Conservation (phyloP, 768 basidiomycete species). For the Amylocystis lapponica region DNA sequence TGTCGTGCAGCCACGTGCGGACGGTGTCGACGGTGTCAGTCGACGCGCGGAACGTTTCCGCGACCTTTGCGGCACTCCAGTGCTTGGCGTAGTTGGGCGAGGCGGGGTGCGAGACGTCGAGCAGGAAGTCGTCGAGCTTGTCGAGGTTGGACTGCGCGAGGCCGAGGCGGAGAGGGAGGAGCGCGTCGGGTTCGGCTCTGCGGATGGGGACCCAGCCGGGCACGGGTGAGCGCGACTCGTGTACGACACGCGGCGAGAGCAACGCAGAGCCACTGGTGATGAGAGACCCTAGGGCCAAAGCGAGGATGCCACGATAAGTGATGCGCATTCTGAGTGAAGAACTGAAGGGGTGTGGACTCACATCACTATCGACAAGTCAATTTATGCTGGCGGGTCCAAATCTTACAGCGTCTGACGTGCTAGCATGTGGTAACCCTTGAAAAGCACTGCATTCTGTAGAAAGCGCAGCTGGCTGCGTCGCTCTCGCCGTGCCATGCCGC, state of each 20-base stretch:
- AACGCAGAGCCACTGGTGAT: no score
- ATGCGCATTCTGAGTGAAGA: no score
- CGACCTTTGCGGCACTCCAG: constrained; percentile 38
- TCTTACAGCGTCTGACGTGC: no score
- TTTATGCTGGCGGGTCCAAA: no score
- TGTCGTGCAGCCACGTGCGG: constrained; percentile 32
- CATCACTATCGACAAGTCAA: no score
- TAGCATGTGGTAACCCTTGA: no score
- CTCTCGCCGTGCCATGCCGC: no score
- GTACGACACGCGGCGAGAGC: background rate
- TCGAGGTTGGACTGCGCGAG: constrained; percentile 41
- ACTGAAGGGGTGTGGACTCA: no score
- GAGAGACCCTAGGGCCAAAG: background rate
- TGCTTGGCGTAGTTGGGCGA: constrained; percentile 47
- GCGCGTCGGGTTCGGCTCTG: constrained; percentile 26
- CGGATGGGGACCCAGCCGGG: constrained; percentile 35
- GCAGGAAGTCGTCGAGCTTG: constrained; percentile 37
- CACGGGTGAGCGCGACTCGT: constrained; percentile 1
- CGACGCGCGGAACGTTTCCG: constrained; percentile 40
- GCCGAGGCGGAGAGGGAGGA: constrained; percentile 44
- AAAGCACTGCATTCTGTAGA: no score
- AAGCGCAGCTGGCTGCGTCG: no score
- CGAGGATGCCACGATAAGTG: background rate
- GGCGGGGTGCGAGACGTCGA: constrained; percentile 44
- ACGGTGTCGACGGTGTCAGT: constrained; percentile 36